A percentile compares a stretch with the other conserved stretches of the same genome.
phyloP scores from a whole-genome alignment of 2,329 filamentous ascomycete genomes.

The Scytalidium sp. region DNA sequence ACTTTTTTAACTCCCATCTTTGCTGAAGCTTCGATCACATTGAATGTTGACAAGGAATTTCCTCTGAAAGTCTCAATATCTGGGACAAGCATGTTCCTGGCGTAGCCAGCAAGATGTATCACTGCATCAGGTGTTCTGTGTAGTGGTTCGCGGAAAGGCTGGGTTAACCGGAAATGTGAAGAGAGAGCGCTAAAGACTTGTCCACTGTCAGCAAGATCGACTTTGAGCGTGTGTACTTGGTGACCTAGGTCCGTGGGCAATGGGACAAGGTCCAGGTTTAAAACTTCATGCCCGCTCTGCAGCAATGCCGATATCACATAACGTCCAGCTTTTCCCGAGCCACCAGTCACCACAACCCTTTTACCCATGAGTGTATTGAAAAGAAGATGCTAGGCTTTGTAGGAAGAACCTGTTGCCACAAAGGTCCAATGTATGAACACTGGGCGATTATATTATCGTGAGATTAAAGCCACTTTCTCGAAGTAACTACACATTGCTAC shows the following conservation, averaged over 20 bases:
- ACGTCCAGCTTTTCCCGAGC: conserved; percentile 52
- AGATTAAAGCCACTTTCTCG: too few relatives aligned
- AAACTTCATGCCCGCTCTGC: conserved; percentile 45
- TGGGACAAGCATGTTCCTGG: conserved; percentile 56
- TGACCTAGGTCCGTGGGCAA: conserved; percentile 31
- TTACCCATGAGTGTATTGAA: too few relatives aligned
- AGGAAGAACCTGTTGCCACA: too few relatives aligned
- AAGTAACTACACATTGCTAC: too few relatives aligned
- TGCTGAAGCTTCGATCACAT: conserved; percentile 58
- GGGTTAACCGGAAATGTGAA: conserved; percentile 50
- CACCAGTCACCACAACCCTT: conserved; percentile 51
- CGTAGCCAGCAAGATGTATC: conserved; percentile 58
- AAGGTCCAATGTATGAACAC: too few relatives aligned
- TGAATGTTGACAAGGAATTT: conserved; percentile 54
- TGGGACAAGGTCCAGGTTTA: conserved; percentile 52
- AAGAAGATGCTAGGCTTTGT: too few relatives aligned
- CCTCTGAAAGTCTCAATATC: conserved; percentile 55
- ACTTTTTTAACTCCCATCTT: conserved; percentile 59
- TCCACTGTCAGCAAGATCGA: conserved; percentile 51
- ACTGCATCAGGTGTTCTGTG: conserved; percentile 54
- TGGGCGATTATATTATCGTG: too few relatives aligned
- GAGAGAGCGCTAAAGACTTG: conserved; percentile 55
- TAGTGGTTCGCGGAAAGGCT: conserved; percentile 32
- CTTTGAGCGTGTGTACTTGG: conserved; percentile 52
- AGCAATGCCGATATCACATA: conserved; percentile 51